These are phyloP conservation scores for Debaryomyces hansenii DNA, from an alignment of 805 yeast genomes.

Conservation along the genomic window DNA sequence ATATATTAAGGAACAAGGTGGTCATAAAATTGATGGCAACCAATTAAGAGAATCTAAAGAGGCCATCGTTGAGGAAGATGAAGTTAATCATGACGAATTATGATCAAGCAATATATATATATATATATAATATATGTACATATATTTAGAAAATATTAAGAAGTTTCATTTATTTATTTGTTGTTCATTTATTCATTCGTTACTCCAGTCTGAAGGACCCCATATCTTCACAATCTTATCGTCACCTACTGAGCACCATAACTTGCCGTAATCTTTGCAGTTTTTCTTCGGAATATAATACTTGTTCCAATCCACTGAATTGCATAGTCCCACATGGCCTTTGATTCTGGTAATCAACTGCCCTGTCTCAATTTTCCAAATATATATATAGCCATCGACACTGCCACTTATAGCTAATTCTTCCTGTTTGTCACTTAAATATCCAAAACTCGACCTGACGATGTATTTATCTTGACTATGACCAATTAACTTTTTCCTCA, in stretches of 20 bases:
- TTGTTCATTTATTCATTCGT: background rate
- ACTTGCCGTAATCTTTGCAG: slow-evolving; percentile 36
- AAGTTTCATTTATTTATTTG: background rate
- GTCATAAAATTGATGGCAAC: slow-evolving; percentile 57
- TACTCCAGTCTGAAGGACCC: slow-evolving; percentile 38
- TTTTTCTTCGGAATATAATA: slow-evolving; percentile 16
- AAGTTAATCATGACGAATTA: slow-evolving; percentile 40
- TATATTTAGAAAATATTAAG: background rate
- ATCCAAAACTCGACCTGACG: slow-evolving; percentile 77
- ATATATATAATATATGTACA: background rate
- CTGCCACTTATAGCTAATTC: slow-evolving; percentile 77
- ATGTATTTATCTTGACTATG: slow-evolving; percentile 69
- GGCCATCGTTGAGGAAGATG: slow-evolving; percentile 27
- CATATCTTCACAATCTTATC: slow-evolving; percentile 71
- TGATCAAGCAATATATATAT: slow-evolving; percentile 14
- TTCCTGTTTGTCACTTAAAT: slow-evolving; percentile 49
- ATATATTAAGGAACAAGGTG: slow-evolving; percentile 72
- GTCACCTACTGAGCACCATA: slow-evolving; percentile 86
- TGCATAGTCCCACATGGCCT: slow-evolving; percentile 68
- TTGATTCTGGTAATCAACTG: slow-evolving; percentile 59
- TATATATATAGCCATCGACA: slow-evolving; percentile 73
- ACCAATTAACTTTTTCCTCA: slow-evolving; percentile 68
- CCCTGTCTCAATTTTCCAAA: slow-evolving; percentile 78
- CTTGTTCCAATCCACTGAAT: slow-evolving; percentile 74
- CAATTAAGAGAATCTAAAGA: slow-evolving; percentile 21